Conservation (phyloP, 140 eudicot species). For the Flaveria floridana region DNA sequence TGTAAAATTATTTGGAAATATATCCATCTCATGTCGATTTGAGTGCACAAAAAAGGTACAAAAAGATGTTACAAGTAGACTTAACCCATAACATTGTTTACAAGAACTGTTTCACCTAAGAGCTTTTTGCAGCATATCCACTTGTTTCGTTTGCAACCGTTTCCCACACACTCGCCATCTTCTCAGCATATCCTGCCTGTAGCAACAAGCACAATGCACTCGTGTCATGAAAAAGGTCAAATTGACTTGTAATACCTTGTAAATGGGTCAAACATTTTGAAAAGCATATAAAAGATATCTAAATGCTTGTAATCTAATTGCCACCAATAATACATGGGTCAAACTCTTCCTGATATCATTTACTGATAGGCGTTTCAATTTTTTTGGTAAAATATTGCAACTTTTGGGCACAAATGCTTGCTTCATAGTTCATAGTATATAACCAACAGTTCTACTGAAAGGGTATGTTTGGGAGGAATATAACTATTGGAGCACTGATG, state of each 20-base stretch:
- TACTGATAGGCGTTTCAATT: background rate
- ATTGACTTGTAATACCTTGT: background rate
- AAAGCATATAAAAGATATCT: background rate
- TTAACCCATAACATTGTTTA: conserved; percentile 30
- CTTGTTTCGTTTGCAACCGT: conserved; percentile 88
- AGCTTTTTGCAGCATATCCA: conserved; percentile 47
- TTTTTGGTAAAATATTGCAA: background rate
- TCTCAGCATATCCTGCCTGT: conserved; percentile 98
- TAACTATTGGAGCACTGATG: background rate
- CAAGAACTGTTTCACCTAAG: conserved; percentile 35
- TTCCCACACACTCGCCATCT: conserved; percentile 91
- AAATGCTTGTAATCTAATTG: background rate
- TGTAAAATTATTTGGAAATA: conserved; percentile 22
- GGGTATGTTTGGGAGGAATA: background rate
- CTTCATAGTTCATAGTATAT: background rate
- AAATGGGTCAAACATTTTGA: background rate
- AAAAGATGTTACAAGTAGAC: conserved; percentile 27
- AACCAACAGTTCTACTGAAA: background rate
- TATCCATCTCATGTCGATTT: conserved; percentile 23
- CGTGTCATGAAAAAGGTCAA: background rate
- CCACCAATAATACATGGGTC: background rate
- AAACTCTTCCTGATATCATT: background rate
- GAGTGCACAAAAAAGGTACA: conserved; percentile 31
- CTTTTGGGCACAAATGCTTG: background rate
- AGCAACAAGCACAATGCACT: conserved; percentile 1